Evolutionary conservation across 2,329 filamentous ascomycete species (phyloP).

Genomic region (Sarocladium kiliense): DNA sequence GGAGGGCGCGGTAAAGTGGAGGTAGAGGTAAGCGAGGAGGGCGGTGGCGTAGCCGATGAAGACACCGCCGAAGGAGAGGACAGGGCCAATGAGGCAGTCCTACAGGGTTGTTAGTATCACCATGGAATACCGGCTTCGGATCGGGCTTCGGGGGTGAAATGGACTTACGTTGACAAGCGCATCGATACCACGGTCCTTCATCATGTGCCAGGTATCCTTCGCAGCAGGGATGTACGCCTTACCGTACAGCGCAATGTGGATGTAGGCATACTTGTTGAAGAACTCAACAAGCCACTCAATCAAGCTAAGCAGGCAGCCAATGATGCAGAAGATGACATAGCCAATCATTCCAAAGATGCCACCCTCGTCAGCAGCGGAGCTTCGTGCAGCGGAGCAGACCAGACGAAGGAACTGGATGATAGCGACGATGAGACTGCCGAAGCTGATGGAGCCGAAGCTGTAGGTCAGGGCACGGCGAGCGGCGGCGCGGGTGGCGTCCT

Average conservation of each 20-base stretch:
- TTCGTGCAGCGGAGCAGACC: constrained; percentile 69
- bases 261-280: constrained; percentile 89
- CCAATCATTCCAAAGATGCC: constrained; percentile 65
- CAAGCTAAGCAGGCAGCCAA: constrained; percentile 71
- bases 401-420: constrained; percentile 83
- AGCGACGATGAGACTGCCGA: constrained; percentile 81
- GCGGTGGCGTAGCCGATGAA: constrained; percentile 82
- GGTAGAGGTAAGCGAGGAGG: constrained; percentile 80
- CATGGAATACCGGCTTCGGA: not conserved
- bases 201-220: constrained; percentile 87
- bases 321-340: constrained; percentile 63
- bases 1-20: constrained; percentile 71
- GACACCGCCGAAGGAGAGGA: constrained; percentile 70
- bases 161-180: constrained; percentile 66
- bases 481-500: constrained; percentile 75
- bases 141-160: rapidly evolving
- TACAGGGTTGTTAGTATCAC: constrained; percentile 17
- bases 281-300: constrained; percentile 85
- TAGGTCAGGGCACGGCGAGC: constrained; percentile 79
- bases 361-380: constrained; percentile 60
- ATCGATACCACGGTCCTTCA: constrained; percentile 87
- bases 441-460: constrained; percentile 84
- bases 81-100: constrained; percentile 75
- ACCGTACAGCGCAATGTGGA: constrained; percentile 88
- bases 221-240: constrained; percentile 82